Conservation (phyloP, 2,329 filamentous ascomycete species). For the Fusarium sp. region DNA sequence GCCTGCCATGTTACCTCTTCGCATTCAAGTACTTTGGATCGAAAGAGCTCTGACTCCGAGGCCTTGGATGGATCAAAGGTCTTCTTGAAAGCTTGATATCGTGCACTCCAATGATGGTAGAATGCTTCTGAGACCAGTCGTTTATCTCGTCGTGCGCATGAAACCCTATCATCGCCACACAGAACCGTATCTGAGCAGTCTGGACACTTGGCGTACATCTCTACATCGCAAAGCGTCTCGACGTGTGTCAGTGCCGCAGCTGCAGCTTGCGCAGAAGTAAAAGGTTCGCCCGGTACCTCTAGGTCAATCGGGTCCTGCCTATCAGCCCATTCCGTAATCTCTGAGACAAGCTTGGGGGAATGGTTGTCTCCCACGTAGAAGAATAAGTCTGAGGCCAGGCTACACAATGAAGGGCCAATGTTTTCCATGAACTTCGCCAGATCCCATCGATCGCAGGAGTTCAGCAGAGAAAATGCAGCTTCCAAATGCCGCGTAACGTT, state of each 20-base stretch:
- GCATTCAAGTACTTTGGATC: slow-evolving; percentile 1
- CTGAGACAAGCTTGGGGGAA: background rate
- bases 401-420: background rate
- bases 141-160: background rate
- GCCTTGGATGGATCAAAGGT: background rate
- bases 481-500: slow-evolving; percentile 10
- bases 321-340: background rate
- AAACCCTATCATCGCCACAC: background rate
- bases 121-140: background rate
- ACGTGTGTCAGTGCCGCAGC: background rate
- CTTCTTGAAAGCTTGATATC: background rate
- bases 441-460: background rate
- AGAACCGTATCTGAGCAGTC: background rate
- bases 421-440: slow-evolving; percentile 5
- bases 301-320: background rate
- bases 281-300: background rate
- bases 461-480: background rate
- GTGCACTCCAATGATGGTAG: slow-evolving; percentile 7
- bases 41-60: background rate
- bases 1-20: slow-evolving; percentile 6
- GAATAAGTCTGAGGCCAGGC: background rate
- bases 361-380: background rate
- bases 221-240: background rate
- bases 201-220: background rate
- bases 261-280: background rate